phyloP scores from a whole-genome alignment of 2,329 filamentous ascomycete species.

The Cladosporium sphaerospermum region DNA sequence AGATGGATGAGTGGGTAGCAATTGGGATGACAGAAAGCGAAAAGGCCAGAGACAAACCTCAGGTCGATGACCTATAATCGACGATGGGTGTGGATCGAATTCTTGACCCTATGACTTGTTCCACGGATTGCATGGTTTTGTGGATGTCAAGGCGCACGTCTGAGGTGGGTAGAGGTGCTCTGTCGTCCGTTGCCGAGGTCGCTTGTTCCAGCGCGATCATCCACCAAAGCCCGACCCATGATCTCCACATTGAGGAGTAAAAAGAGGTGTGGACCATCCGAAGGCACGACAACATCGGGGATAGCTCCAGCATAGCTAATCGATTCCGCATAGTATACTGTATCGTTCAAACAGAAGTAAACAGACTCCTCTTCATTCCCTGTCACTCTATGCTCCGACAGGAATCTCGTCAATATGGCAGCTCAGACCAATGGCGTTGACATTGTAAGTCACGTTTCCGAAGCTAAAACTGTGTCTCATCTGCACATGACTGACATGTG shows the following conservation, averaged over 20 bases:
- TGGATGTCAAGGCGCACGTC: background rate
- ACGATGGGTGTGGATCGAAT: too few species aligned
- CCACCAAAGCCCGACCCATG: background rate
- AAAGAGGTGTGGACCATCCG: conserved; percentile 12
- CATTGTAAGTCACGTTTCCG: background rate
- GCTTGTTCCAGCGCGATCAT: background rate
- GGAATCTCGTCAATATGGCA: background rate
- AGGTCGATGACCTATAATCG: too few species aligned
- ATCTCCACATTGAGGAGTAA: background rate
- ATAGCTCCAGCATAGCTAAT: background rate
- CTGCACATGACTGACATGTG: background rate
- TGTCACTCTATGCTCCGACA: background rate
- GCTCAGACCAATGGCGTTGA: background rate
- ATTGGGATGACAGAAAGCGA: too few species aligned
- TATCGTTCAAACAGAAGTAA: too few species aligned
- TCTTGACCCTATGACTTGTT: too few species aligned
- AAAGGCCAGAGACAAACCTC: too few species aligned
- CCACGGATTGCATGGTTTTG: background rate
- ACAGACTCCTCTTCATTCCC: background rate
- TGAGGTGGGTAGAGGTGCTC: background rate
- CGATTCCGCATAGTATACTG: too few species aligned
- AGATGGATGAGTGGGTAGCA: too few species aligned
- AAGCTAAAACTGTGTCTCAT: background rate
- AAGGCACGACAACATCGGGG: background rate
- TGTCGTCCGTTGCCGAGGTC: conserved; percentile 7